These are phyloP conservation scores for Glaciozyma antarctica DNA, from an alignment of 768 basidiomycete species.

Conservation along the genomic window DNA sequence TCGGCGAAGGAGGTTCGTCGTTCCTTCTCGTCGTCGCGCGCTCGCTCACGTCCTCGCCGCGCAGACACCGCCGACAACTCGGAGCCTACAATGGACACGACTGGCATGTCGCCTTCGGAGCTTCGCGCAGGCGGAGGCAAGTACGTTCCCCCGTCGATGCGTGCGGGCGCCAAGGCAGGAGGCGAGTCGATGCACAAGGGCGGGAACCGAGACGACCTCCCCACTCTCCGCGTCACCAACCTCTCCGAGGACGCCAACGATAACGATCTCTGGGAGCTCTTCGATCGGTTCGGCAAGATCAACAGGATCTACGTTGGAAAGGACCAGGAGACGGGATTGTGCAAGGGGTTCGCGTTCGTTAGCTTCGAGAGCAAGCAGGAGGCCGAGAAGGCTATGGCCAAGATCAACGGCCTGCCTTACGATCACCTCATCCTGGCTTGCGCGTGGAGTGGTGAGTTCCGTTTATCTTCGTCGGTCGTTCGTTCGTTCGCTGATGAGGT, in stretches of 20 bases:
- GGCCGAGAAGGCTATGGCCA: slow-evolving; percentile 82
- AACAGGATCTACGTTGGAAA: slow-evolving; percentile 80
- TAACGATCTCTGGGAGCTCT: slow-evolving; percentile 83
- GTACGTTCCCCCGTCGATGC: slow-evolving; percentile 91
- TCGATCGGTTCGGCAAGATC: slow-evolving; percentile 60
- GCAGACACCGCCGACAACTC: not conserved
- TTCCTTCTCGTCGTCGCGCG: not conserved
- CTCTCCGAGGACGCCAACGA: slow-evolving; percentile 92
- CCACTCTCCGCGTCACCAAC: slow-evolving; percentile 93
- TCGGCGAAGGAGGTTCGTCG: slow-evolving; percentile 44
- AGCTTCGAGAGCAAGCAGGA: slow-evolving; percentile 73
- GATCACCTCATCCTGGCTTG: slow-evolving; percentile 34
- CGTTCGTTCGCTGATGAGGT: not conserved
- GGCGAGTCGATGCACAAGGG: slow-evolving; percentile 69
- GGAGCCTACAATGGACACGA: not conserved
- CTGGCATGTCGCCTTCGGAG: slow-evolving; percentile 6
- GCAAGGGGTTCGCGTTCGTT: slow-evolving; percentile 96
- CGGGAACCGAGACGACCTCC: slow-evolving; percentile 69
- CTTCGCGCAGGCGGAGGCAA: slow-evolving; percentile 54
- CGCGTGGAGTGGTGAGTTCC: slow-evolving; percentile 2
- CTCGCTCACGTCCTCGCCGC: not conserved
- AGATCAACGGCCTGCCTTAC: slow-evolving; percentile 39
- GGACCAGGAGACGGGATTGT: slow-evolving; percentile 85
- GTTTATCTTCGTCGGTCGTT: not conserved
- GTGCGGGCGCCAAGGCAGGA: slow-evolving; percentile 51